Evolutionary conservation across 768 basidiomycete genomes (phyloP), one percentile per base, ranked within the genome.

Genomic region (Mycena galericulata): DNA sequence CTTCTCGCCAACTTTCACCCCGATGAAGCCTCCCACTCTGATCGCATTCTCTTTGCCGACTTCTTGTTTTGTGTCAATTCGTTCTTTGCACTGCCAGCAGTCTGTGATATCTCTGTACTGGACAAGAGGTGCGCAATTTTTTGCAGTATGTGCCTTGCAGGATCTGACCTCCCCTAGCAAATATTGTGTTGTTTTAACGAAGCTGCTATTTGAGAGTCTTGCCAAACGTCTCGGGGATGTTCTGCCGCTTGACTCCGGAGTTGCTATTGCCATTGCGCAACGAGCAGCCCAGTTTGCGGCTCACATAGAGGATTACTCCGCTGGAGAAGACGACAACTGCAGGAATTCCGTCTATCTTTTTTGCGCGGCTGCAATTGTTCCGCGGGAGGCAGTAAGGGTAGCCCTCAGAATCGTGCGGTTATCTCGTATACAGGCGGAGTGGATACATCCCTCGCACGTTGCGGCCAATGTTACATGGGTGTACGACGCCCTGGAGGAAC

Each of bases 61-160:
- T 59, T 59, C 45, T 22, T 59, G n/a, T 59, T 36, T 27, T 40
- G 47, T 22, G 6, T 61, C 4, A 40, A 49, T 26, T 36, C 59
- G 1, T 50, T 50, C 24, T 51, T 61, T 20, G 27, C 17, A 11
- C 17, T 27, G 18, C 34, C 59, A 18, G 12, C 10, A 7, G 6
- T 10, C 15, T 49, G 30, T 5, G 36, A 40, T 41, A 17, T 61
- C 20, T 61, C 59, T 2, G 6, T 50, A 3, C 27, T 61, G 36
- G 36, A 61, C 36, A 61, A 61, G 26, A 50, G 59, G 59, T 61
- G 30, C 11, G 6, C 12, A 4, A 49, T 1, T 6, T 20, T 3
- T 30, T 18, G 20, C 14, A 24, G 14, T 47, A 22, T n/a, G 6
- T 2, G 26, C 22, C 46, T 38, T n/a, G 32, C 43, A 17, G 15